Evolutionary conservation across 148 eudicot species (phyloP).

Genomic region (Dysphania ambrosioides): DNA sequence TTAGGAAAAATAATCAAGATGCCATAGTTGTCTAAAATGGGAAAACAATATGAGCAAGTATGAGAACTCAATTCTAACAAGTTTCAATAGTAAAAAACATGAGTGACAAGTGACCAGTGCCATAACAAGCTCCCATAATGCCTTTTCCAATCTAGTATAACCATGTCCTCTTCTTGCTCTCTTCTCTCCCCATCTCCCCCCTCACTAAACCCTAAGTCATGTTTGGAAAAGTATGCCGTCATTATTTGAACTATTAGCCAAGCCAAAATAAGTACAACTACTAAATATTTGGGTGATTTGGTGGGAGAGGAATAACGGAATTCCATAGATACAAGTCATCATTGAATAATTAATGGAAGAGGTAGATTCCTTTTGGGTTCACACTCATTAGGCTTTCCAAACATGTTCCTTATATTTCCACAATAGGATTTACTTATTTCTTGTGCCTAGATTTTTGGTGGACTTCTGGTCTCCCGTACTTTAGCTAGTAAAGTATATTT

Average conservation of each 20-base stretch:
- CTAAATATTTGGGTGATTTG: background rate
- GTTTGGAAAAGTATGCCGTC: background rate
- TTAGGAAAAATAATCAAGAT: background rate
- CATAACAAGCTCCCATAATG: background rate
- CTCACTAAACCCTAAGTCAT: background rate
- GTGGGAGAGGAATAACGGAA: background rate
- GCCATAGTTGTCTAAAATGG: background rate
- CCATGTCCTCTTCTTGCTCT: background rate
- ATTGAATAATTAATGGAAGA: background rate
- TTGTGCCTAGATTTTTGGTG: background rate
- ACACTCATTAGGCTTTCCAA: background rate
- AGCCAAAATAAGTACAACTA: background rate
- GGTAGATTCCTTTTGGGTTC: background rate
- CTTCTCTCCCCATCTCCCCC: background rate
- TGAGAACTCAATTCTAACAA: background rate
- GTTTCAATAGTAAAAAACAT: background rate
- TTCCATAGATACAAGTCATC: background rate
- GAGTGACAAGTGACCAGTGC: background rate
- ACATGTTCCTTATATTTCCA: background rate
- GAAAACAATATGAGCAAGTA: background rate
- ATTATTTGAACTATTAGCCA: background rate
- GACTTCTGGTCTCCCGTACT: background rate
- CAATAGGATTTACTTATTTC: too few species aligned
- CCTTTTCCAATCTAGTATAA: background rate
- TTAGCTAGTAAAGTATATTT: background rate